Conservation (phyloP, 495 filamentous ascomycete species). For the Chaetomium cochliodes region DNA sequence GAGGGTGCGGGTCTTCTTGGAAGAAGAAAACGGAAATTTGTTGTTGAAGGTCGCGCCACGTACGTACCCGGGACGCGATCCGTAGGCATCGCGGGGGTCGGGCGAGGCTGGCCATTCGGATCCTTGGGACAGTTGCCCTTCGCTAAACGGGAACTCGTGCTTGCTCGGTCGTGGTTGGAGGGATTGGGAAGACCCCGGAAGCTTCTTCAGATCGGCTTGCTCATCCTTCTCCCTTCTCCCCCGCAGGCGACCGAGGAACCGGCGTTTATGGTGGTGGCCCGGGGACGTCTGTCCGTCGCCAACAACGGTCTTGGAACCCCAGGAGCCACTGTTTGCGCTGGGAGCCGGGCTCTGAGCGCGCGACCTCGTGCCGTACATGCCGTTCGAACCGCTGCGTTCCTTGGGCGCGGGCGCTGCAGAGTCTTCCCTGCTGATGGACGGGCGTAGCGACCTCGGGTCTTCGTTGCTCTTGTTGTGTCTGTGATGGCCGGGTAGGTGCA, state of each 20-base stretch:
- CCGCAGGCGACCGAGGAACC: conserved; percentile 64
- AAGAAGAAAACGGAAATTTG: conserved; percentile 49
- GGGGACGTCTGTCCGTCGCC: conserved; percentile 60
- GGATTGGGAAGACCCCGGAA: conserved; percentile 56
- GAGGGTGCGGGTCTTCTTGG: conserved; percentile 44
- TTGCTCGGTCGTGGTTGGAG: conserved; percentile 48
- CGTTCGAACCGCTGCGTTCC: conserved; percentile 47
- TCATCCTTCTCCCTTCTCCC: conserved; percentile 59
- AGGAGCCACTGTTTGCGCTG: conserved; percentile 58
- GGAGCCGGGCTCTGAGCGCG: conserved; percentile 75
- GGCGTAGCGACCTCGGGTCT: conserved; percentile 61
- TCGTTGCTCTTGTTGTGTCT: conserved; percentile 76
- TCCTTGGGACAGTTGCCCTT: conserved; percentile 44
- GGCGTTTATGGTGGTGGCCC: conserved; percentile 57
- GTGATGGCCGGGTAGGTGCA: conserved; percentile 63
- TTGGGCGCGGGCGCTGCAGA: conserved; percentile 50
- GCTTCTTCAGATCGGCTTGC: conserved; percentile 48
- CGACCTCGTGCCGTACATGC: conserved; percentile 41
- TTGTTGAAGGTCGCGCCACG: conserved; percentile 62
- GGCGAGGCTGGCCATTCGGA: conserved; percentile 44
- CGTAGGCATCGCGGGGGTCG: conserved; percentile 40
- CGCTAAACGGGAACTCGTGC: conserved; percentile 52
- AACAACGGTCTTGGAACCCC: conserved; percentile 46
- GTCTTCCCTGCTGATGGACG: conserved; percentile 69
- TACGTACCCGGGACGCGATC: conserved; percentile 36